Conservation (phyloP, 2,329 filamentous ascomycete species). For the Fusarium sp. region DNA sequence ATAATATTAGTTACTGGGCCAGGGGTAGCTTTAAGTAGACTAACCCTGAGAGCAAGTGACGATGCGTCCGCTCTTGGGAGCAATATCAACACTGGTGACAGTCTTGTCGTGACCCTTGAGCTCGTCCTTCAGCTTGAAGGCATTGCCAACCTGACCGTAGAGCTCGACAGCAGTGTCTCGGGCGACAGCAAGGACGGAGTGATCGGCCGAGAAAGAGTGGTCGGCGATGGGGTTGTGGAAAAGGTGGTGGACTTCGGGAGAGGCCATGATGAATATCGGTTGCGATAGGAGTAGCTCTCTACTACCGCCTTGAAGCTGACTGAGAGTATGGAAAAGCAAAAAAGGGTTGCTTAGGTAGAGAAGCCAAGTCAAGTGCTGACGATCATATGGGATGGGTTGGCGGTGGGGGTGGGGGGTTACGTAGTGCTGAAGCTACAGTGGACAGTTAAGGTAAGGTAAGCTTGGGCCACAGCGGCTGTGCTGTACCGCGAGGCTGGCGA, state of each 20-base stretch:
- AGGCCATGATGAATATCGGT: constrained; percentile 73
- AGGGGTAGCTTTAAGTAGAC: constrained; percentile 36
- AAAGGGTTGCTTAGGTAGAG: constrained; percentile 21
- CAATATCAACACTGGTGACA: constrained; percentile 96
- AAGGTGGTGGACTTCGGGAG: constrained; percentile 93
- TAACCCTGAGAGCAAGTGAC: constrained; percentile 96
- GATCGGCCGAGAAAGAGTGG: constrained; percentile 97
- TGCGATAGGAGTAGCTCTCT: constrained; percentile 81
- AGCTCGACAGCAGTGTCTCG: constrained; percentile 92
- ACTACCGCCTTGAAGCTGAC: constrained; percentile 75
- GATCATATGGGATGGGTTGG: constrained; percentile 35
- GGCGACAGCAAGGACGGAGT: constrained; percentile 87
- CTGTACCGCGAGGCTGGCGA: constrained; percentile 43
- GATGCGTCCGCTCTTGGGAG: constrained; percentile 89
- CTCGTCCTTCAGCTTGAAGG: constrained; percentile 89
- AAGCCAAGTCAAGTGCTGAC: constrained; percentile 28
- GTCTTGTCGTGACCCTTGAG: constrained; percentile 97
- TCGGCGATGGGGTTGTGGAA: constrained; percentile 97
- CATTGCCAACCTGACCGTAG: constrained; percentile 78
- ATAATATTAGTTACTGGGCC: constrained; percentile 19
- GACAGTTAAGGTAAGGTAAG: constrained; percentile 28
- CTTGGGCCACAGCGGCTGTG: constrained; percentile 45
- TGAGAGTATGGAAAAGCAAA: constrained; percentile 35
- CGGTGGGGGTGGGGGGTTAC: constrained; percentile 49
- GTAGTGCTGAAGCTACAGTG: constrained; percentile 43